Percentiles rank a stretch among this genome's conserved stretches.
These are phyloP conservation scores for Styphnolobium japonicum DNA, from an alignment of 306 rosid genomes.

Conservation along the genomic window DNA sequence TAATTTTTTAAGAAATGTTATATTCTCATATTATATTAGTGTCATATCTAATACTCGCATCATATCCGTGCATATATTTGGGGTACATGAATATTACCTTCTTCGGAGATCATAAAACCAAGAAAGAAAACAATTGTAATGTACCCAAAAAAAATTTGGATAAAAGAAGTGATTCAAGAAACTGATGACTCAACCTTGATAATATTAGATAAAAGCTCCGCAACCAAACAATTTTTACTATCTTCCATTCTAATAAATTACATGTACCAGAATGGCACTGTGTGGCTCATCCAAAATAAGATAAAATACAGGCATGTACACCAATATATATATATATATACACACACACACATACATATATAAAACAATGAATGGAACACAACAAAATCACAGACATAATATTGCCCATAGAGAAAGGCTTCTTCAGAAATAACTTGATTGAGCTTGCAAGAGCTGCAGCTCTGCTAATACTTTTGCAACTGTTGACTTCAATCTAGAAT, in stretches of 20 bases:
- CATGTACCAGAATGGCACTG: not conserved
- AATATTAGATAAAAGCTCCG: not conserved
- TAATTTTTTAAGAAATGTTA: too few species aligned
- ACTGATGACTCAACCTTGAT: not conserved
- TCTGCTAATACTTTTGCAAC: constrained; percentile 72
- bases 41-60: too few species aligned
- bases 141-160: too few species aligned
- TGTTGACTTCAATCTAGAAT: constrained; percentile 68
- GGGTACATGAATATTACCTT: not conserved
- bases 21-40: too few species aligned
- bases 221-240: not conserved
- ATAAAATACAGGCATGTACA: constrained; percentile 32
- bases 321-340: too few species aligned
- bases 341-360: too few species aligned
- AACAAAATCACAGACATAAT: constrained; percentile 23
- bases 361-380: constrained; percentile 27
- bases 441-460: constrained; percentile 69
- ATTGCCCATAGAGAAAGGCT: constrained; percentile 5
- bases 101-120: not conserved
- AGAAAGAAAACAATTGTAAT: not conserved
- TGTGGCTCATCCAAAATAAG: not conserved
- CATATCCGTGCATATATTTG: too few species aligned
- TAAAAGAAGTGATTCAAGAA: not conserved
- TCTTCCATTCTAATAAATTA: constrained; percentile 5
- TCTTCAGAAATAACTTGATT: constrained; percentile 72